Conservation (phyloP, 345 rosid species). For the Stellera chamaejasme region DNA sequence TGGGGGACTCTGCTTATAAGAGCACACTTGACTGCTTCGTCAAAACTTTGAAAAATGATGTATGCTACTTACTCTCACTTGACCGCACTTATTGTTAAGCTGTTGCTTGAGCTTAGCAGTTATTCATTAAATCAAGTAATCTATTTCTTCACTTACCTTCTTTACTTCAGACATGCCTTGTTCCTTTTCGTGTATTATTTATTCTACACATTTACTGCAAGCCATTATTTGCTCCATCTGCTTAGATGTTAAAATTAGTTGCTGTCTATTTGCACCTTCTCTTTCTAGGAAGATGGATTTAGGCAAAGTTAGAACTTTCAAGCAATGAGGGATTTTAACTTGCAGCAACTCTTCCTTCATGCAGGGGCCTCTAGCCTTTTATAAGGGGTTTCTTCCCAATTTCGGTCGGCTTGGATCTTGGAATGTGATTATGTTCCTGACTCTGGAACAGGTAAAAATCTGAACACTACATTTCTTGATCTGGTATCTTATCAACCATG, state of each 20-base stretch:
- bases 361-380: slow-evolving; percentile 88
- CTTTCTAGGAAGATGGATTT: too few species aligned
- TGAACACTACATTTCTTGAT: neutral
- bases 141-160: too few species aligned
- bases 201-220: neutral
- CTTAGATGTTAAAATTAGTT: too few species aligned
- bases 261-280: too few species aligned
- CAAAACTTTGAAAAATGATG: slow-evolving; percentile 85
- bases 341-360: slow-evolving; percentile 1
- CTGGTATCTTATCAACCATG: neutral
- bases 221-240: too few species aligned
- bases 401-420: slow-evolving; percentile 96
- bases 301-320: too few species aligned
- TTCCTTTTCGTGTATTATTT: neutral
- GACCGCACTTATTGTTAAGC: neutral
- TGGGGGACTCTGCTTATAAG: slow-evolving; percentile 95
- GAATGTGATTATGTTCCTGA: slow-evolving; percentile 95
- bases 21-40: slow-evolving; percentile 88
- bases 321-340: neutral
- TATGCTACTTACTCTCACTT: slow-evolving; percentile 25
- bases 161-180: too few species aligned
- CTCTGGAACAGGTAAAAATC: slow-evolving; percentile 78
- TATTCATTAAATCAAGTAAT: too few species aligned
- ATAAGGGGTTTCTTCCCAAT: slow-evolving; percentile 93
- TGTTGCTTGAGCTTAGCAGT: neutral